A percentile compares a stretch with the other conserved stretches of the same genome.
Evolutionary conservation across 2,329 filamentous ascomycete species (phyloP).

Genomic region (Fusarium brevicatenulatum): DNA sequence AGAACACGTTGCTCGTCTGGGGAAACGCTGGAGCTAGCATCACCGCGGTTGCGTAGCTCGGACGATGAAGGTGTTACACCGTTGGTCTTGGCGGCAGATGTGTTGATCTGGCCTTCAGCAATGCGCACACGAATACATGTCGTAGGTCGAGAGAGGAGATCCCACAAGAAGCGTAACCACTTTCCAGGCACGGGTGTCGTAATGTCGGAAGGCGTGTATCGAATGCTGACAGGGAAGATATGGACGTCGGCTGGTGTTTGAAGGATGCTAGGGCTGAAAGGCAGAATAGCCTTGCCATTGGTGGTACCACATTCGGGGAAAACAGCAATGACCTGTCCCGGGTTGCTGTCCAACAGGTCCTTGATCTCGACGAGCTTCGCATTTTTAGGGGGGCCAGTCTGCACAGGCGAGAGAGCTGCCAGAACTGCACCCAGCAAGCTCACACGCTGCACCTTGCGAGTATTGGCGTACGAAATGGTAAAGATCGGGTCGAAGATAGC

Average conservation of each 20-base stretch:
- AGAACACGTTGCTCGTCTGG: conserved; percentile 75
- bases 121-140: conserved; percentile 93
- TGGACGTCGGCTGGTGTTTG: conserved; percentile 72
- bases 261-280: conserved; percentile 81
- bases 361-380: conserved; percentile 68
- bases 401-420: conserved; percentile 73
- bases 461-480: conserved; percentile 82
- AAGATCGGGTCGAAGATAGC: conserved; percentile 97
- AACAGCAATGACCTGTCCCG: conserved; percentile 80
- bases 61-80: conserved; percentile 46
- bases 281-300: conserved; percentile 89
- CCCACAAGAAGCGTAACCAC: conserved; percentile 83
- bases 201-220: conserved; percentile 88
- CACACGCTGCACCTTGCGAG: conserved; percentile 77
- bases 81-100: conserved; percentile 52
- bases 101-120: conserved; percentile 75
- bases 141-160: conserved; percentile 82
- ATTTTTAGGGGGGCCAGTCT: conserved; percentile 56
- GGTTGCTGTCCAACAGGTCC: conserved; percentile 73
- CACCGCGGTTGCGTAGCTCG: conserved; percentile 45
- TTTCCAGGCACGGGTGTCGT: conserved; percentile 87
- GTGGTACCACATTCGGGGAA: conserved; percentile 96
- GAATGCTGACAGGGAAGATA: conserved; percentile 90
- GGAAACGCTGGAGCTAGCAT: conserved; percentile 50
- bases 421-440: conserved; percentile 80